Percentiles rank a stretch among this genome's conserved stretches.
Evolutionary conservation across 164 flowering plant species (phyloP).

Genomic region (Sedum album): DNA sequence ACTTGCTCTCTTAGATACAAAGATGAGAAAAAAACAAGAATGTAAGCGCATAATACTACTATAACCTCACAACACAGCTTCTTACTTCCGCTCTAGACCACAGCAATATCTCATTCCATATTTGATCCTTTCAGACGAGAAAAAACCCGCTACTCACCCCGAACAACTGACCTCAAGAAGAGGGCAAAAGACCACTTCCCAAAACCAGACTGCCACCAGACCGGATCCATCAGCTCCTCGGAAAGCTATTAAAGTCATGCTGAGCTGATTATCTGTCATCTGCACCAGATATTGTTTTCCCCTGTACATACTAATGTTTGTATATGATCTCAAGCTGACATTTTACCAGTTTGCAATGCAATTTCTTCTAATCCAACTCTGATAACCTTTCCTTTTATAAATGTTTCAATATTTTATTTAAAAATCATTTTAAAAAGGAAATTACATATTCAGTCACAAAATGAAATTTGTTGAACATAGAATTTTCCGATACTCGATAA

Average conservation of each 20-base stretch:
- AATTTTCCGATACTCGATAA: not conserved
- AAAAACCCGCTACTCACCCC: not conserved
- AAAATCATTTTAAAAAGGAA: too few relatives aligned
- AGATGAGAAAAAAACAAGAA: constrained; percentile 2
- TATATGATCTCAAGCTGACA: not conserved
- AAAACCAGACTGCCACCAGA: not conserved
- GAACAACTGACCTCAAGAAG: constrained; percentile 1
- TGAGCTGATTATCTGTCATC: not conserved
- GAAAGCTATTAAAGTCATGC: not conserved
- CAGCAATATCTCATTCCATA: not conserved
- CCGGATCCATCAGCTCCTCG: not conserved
- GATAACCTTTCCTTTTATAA: too few relatives aligned
- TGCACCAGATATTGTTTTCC: not conserved
- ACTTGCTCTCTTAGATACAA: not conserved
- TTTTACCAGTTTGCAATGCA: not conserved
- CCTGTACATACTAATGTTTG: not conserved
- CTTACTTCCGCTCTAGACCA: not conserved
- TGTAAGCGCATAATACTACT: not conserved
- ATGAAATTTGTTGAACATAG: not conserved
- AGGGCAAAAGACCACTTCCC: not conserved
- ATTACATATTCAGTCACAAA: too few relatives aligned
- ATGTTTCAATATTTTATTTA: too few relatives aligned
- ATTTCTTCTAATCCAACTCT: not conserved
- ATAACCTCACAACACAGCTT: not conserved
- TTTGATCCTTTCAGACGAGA: not conserved